phyloP scores from a whole-genome alignment of 768 basidiomycete genomes.

The Dentipellis sp. region DNA sequence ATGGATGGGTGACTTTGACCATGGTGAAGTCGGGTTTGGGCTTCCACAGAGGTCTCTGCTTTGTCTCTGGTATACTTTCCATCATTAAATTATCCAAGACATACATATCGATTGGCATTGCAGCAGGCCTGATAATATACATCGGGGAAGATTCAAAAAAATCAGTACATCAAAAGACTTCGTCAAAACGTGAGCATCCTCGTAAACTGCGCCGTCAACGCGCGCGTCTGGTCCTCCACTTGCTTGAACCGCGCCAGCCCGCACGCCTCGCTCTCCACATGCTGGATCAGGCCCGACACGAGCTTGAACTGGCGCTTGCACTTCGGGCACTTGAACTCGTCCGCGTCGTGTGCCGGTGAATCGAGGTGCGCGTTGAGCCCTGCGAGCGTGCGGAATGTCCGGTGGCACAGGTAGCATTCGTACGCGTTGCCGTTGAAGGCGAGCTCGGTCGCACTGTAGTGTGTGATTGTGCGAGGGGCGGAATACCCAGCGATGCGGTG shows the following conservation, averaged over 20 bases:
- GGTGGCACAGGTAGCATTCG: conserved; percentile 60
- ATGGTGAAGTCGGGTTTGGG: no score
- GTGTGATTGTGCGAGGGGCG: neutral
- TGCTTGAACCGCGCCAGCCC: conserved; percentile 24
- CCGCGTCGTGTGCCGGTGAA: conserved; percentile 29
- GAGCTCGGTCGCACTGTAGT: conserved; percentile 23
- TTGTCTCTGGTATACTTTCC: no score
- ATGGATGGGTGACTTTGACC: no score
- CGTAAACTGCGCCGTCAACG: conserved; percentile 22
- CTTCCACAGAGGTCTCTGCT: no score
- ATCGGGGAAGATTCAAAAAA: no score
- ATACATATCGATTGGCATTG: no score
- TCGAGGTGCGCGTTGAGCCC: conserved; percentile 53
- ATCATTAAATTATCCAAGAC: no score
- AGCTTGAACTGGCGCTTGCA: conserved; percentile 27
- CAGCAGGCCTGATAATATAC: no score
- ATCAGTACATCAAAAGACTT: no score
- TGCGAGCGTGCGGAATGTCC: conserved; percentile 28
- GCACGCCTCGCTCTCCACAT: conserved; percentile 34
- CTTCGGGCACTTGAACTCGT: conserved; percentile 34
- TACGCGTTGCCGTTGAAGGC: conserved; percentile 35
- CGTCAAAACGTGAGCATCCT: conserved; percentile 13
- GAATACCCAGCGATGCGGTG: conserved; percentile 17
- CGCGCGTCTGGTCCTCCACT: conserved; percentile 21
- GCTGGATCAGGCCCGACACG: conserved; percentile 33